Evolutionary conservation across 768 basidiomycete genomes (phyloP).

Genomic region (Boletus sensibilis): DNA sequence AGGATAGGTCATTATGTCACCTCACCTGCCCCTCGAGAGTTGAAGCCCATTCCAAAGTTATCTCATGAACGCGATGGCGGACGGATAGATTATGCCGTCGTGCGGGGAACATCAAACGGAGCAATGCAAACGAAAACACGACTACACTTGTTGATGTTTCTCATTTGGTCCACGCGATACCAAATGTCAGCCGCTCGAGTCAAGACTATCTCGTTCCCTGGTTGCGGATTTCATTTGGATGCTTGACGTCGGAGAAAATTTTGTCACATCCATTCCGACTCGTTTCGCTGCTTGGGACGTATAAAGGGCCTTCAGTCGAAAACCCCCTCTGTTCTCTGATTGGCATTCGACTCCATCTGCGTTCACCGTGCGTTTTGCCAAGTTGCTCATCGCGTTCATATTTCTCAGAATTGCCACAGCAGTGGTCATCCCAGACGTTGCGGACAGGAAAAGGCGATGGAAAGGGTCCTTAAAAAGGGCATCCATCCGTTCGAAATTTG

Average conservation of each 20-base stretch:
- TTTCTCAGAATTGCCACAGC: not conserved
- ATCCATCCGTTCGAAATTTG: no score
- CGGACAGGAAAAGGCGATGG: no score
- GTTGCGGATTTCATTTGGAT: not conserved
- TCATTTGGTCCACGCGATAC: not conserved
- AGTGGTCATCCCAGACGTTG: not conserved
- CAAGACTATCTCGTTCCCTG: not conserved
- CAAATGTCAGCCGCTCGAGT: not conserved
- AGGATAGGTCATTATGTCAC: not conserved
- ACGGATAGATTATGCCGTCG: not conserved
- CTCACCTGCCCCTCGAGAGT: not conserved
- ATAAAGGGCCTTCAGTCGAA: not conserved
- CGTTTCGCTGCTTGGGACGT: not conserved
- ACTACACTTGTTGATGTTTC: not conserved
- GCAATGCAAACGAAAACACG: not conserved
- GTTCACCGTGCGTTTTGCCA: conserved; percentile 6
- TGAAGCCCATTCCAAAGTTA: not conserved
- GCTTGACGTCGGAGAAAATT: not conserved
- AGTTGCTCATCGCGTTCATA: conserved; percentile 2
- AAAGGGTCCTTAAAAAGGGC: no score
- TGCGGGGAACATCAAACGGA: not conserved
- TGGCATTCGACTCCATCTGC: not conserved
- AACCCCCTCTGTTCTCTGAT: not conserved
- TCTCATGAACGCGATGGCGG: not conserved
- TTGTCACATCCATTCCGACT: not conserved